These are phyloP conservation scores for Castanospermum australe DNA, from an alignment of 306 rosid genomes.

Conservation along the genomic window DNA sequence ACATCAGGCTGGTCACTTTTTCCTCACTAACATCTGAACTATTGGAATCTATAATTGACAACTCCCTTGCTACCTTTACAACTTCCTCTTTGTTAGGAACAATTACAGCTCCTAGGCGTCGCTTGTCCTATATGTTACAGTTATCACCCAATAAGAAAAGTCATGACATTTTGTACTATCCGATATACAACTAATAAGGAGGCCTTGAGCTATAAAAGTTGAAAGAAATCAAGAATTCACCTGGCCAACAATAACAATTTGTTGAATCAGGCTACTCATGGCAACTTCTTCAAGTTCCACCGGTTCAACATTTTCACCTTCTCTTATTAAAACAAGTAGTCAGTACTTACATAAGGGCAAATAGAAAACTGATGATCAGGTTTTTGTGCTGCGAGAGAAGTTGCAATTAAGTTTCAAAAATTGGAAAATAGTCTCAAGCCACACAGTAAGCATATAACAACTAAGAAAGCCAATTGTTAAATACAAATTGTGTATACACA, in stretches of 20 bases:
- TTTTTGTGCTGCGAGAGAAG: background rate
- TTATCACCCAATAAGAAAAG: conserved; percentile 14
- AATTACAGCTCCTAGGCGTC: conserved; percentile 88
- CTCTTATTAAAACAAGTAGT: conserved; percentile 30
- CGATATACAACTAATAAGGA: background rate
- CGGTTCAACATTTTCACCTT: conserved; percentile 97
- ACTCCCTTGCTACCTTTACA: conserved; percentile 56
- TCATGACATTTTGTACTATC: background rate
- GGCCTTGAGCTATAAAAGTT: no score
- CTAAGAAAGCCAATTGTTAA: background rate
- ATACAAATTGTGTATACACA: background rate
- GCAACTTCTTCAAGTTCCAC: conserved; percentile 90
- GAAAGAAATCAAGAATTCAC: conserved; percentile 36
- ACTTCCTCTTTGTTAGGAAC: conserved; percentile 92
- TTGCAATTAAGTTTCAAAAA: background rate
- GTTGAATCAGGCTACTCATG: conserved; percentile 76
- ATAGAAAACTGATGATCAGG: background rate
- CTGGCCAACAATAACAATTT: conserved; percentile 92
- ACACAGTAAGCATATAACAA: background rate
- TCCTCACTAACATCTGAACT: conserved; percentile 62
- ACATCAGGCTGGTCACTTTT: conserved; percentile 47
- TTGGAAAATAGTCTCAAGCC: background rate
- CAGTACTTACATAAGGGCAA: conserved; percentile 1
- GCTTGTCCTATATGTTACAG: conserved; percentile 61
- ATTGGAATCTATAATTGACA: conserved; percentile 44